Evolutionary conservation across 768 basidiomycete genomes (phyloP).

Genomic region (Russula lepida): DNA sequence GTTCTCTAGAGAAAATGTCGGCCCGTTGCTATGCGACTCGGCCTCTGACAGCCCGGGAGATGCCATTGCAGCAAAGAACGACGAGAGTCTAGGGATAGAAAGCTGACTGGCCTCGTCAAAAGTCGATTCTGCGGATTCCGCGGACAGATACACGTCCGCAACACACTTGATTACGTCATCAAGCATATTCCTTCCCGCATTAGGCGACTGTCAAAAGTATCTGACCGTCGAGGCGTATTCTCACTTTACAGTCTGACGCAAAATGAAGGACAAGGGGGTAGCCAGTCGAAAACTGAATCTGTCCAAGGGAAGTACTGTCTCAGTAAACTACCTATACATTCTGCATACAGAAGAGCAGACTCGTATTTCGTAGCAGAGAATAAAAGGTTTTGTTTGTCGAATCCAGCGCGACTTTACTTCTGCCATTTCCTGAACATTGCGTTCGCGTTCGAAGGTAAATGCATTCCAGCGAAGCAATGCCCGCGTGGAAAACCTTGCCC

Average conservation of each 20-base stretch:
- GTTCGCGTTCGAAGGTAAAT: neutral
- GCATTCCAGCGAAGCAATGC: neutral
- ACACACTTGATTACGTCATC: neutral
- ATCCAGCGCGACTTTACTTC: neutral
- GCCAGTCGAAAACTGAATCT: too few species aligned
- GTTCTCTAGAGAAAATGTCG: slow-evolving; percentile 53
- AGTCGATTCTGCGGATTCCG: neutral
- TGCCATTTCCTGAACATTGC: neutral
- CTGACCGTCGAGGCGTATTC: too few species aligned
- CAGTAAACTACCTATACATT: too few species aligned
- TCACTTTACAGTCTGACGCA: too few species aligned
- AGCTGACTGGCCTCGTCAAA: neutral
- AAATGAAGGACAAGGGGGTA: too few species aligned
- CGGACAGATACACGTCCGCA: neutral
- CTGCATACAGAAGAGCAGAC: too few species aligned
- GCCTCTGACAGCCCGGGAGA: slow-evolving; percentile 6
- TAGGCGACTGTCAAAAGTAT: too few species aligned
- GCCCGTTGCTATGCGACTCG: slow-evolving; percentile 9
- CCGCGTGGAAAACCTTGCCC: neutral
- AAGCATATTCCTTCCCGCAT: too few species aligned
- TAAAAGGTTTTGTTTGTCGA: too few species aligned
- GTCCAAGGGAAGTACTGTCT: too few species aligned
- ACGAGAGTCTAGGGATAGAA: neutral
- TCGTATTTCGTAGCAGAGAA: too few species aligned
- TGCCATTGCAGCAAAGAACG: slow-evolving; percentile 7